Conservation (phyloP, 306 rosid species). For the Arachis hypogaea region DNA sequence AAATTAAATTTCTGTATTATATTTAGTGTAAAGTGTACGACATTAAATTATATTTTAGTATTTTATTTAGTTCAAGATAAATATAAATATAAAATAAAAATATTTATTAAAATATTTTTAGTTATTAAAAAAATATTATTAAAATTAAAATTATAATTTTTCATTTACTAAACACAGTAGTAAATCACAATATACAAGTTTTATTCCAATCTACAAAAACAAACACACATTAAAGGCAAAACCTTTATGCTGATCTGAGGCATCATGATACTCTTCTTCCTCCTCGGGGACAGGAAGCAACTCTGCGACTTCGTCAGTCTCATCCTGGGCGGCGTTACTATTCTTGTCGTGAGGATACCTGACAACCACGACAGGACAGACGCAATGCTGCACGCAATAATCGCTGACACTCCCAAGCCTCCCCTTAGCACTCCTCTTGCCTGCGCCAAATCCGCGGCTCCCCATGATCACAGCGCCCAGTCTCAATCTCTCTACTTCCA, state of each 20-base stretch:
- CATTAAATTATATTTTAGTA: too few relatives aligned
- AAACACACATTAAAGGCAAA: background rate
- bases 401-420: background rate
- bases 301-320: background rate
- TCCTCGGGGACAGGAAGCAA: background rate
- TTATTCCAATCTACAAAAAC: too few relatives aligned
- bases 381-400: background rate
- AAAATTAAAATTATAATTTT: too few relatives aligned
- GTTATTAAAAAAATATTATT: too few relatives aligned
- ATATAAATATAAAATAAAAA: too few relatives aligned
- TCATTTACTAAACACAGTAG: too few relatives aligned
- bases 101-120: too few relatives aligned
- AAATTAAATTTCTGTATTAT: too few relatives aligned
- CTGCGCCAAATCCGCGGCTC: background rate
- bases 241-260: background rate
- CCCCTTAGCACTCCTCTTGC: background rate
- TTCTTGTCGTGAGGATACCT: background rate
- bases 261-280: background rate
- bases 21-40: too few relatives aligned
- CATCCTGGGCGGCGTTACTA: background rate
- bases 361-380: background rate
- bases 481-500: background rate
- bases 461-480: background rate
- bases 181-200: too few relatives aligned
- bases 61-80: too few relatives aligned